Base-by-base conservation (phyloP, 2,329 filamentous ascomycete genomes). In the Alternaria alternata region DNA sequence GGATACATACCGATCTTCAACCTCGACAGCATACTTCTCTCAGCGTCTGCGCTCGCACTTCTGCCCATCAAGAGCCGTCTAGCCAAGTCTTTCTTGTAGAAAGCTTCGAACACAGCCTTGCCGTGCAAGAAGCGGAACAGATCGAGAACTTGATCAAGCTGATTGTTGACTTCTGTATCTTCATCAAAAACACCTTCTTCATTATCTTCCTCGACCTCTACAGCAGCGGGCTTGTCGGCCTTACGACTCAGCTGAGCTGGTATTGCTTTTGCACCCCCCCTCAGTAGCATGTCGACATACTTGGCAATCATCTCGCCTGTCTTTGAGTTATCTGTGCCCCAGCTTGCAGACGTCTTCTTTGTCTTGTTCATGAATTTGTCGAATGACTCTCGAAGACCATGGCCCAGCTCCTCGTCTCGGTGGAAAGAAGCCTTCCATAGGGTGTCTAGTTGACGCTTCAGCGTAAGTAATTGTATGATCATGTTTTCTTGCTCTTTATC, bases 261-360 rank as follows among this genome's bases (percentile, higher is more conserved):
- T 8, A 96, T 86, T 0, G 91, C 90, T 77, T 96, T 98, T 47
- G 94, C 85, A 1, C 95, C 96, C 51, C 93, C 93, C 56, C 93
- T 89, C 32, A 99, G 85, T 20, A 99, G 84, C 81, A 91, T 85
- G 78, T 99, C 95, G 63, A 99, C 91, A 71, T 98, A 94, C 79
- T 97, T 98, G 30, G 95, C 96, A 69, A 97, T 96, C 94, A 98
- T 97, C 81, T 99, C 95, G 51, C 94, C 95, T 14, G 96, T 93
- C 83, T 96, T 98, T 18, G 93, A 93, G 57, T 94, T 96, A 57
- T 93, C 90, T 0, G 91, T 92, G 52, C 88, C 88, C 87, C 91
- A 94, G 5, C 88, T 89, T 5, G 88, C 83, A 7, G 87, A 85
- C 1, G 87, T 88, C 73, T 89, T 91, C 74, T 90, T 90, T 4